phyloP scores from a whole-genome alignment of 179 eudicot genomes.

The Gypsophila paniculata region DNA sequence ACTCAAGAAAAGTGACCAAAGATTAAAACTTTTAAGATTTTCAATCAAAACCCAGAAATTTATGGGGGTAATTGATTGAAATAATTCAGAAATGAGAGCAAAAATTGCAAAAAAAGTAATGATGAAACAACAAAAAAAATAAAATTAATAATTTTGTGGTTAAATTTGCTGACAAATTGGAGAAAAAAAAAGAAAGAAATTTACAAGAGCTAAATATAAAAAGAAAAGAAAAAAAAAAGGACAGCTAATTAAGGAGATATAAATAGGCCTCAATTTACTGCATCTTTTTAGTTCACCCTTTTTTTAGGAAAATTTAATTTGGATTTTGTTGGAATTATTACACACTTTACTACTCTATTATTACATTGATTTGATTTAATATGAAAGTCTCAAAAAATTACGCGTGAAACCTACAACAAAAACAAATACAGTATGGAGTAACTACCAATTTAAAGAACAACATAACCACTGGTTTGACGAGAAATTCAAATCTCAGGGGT shows the following conservation, averaged over 20 bases:
- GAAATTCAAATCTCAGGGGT: too few species aligned
- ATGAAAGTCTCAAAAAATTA: too few species aligned
- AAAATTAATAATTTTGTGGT: neutral
- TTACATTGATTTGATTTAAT: too few species aligned
- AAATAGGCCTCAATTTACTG: neutral
- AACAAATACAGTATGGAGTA: too few species aligned
- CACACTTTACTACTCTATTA: too few species aligned
- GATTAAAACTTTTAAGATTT: conserved; percentile 11
- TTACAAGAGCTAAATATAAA: conserved; percentile 3
- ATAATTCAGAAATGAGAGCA: neutral
- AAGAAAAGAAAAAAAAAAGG: neutral
- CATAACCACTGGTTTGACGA: too few species aligned
- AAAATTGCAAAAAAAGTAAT: neutral
- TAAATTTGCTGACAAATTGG: conserved; percentile 4
- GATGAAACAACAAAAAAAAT: too few species aligned
- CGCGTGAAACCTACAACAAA: too few species aligned
- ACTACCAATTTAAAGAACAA: too few species aligned
- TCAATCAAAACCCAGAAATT: conserved; percentile 6
- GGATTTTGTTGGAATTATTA: too few species aligned
- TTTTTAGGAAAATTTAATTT: too few species aligned
- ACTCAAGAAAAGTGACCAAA: conserved; percentile 1
- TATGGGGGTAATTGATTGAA: neutral
- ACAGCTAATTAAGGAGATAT: neutral
- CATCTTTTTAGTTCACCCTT: too few species aligned
- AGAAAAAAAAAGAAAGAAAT: neutral